Base-by-base conservation (phyloP, 1,284 basidiomycete genomes). In the Papiliotrema laurentii region DNA sequence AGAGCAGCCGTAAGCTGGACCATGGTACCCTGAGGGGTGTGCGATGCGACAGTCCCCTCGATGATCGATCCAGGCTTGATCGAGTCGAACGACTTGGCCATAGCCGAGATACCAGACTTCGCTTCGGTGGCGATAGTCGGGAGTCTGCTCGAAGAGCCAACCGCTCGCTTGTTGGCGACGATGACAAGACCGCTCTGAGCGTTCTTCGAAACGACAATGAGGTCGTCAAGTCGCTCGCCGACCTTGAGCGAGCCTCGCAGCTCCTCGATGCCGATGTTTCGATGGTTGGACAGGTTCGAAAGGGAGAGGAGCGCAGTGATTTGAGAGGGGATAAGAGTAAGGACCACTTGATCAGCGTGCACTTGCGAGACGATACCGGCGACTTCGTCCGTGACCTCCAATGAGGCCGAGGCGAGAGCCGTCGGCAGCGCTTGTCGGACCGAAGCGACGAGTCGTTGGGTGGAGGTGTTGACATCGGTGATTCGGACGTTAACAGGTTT, bases 191-290 rank as follows among this genome's bases (percentile, higher is more conserved):
- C 84, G 61, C 89, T 91, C 59, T 89, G 90, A 1, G 83, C 77
- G 68, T 91, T 92, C 61, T 89, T 87, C n/a, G 89, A 87, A 22
- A 92, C 86, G 18, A 98, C 87, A 3, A 89, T 82, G 5, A 98
- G 78, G 42, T 87, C 84, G 13, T 84, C 77, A 21, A 98, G 72
- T 55, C 79, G 78, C 46, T 91, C 86, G 16, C 88, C 89, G 33
- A 78, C 75, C 61, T 85, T 82, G 42, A 97, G 75, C 3, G 77
- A 72, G 1, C 76, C 74, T 22, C 83, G 82, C 19, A 96, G 76
- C 59, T 89, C 85, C n/a, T 85, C 77, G 11, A 86, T 76, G 1
- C 83, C 78, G 11, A 82, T 73, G 19, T 77, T 78, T 21, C 88
- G 82, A 63, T 85, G 81, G 58, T 89, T 88, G n/a, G 93, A 90